phyloP scores from a whole-genome alignment of 1,284 basidiomycete genomes.

The Rhodofomes roseus region DNA sequence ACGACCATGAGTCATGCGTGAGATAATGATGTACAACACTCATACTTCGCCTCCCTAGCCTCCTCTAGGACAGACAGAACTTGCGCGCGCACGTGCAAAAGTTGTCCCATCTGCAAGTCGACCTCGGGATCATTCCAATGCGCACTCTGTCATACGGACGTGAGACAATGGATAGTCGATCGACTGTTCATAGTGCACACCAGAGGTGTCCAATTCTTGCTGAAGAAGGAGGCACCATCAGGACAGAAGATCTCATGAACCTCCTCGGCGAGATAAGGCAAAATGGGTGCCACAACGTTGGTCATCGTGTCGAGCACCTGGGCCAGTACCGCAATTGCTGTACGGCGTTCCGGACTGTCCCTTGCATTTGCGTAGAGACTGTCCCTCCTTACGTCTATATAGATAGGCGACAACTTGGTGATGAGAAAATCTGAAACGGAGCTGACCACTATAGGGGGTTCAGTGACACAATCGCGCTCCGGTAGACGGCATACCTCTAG shows the following conservation, averaged over 20 bases:
- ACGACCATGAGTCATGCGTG: neutral
- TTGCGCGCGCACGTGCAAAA: constrained; percentile 51
- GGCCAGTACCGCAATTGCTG: constrained; percentile 70
- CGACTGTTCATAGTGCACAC: constrained; percentile 35
- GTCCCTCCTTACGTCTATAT: constrained; percentile 93
- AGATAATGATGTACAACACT: neutral
- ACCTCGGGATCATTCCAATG: constrained; percentile 54
- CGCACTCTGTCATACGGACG: constrained; percentile 31
- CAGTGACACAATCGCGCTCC: neutral
- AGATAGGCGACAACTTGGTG: constrained; percentile 74
- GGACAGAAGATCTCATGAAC: constrained; percentile 54
- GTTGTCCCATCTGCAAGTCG: constrained; percentile 53
- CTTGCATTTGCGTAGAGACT: constrained; percentile 75
- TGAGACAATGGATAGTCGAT: neutral
- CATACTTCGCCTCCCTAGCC: constrained; percentile 67
- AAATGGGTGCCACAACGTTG: constrained; percentile 79
- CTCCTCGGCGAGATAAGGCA: constrained; percentile 93
- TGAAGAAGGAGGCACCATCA: constrained; percentile 53
- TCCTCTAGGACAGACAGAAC: constrained; percentile 66
- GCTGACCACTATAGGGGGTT: constrained; percentile 44
- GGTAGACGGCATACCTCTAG: constrained; percentile 58
- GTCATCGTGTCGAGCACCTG: constrained; percentile 69
- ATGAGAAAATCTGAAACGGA: constrained; percentile 67
- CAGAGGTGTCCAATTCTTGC: constrained; percentile 47
- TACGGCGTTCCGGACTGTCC: constrained; percentile 52